These are phyloP conservation scores for Microbotryum violaceum DNA, from an alignment of 1,284 basidiomycete genomes.

Conservation along the genomic window DNA sequence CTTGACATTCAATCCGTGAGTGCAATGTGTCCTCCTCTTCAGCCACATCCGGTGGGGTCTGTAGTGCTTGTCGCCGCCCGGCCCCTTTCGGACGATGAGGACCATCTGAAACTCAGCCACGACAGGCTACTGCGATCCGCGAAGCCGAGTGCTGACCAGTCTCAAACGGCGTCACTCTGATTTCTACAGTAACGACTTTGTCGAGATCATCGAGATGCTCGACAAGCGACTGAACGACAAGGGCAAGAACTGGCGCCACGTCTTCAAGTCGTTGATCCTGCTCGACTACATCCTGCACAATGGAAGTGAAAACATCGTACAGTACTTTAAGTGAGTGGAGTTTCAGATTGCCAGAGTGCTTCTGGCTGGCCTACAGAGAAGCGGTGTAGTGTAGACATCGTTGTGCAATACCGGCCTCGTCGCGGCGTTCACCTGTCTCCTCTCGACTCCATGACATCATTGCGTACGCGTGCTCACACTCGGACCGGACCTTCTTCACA, in stretches of 20 bases:
- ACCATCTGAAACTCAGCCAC: no score
- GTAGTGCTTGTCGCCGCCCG: no score
- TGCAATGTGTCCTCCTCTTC: slow-evolving; percentile 25
- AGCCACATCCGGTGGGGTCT: no score
- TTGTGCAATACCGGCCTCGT: no score
- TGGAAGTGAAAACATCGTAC: slow-evolving; percentile 95
- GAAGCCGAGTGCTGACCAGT: no score
- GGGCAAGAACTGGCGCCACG: slow-evolving; percentile 99
- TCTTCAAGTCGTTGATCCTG: slow-evolving; percentile 96
- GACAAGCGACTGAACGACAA: slow-evolving; percentile 99
- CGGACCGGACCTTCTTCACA: slow-evolving; percentile 1
- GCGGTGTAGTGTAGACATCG: no score
- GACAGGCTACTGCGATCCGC: no score
- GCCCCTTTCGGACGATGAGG: no score
- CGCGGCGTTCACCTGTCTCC: not conserved
- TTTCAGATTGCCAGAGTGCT: not conserved
- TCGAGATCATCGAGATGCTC: slow-evolving; percentile 99
- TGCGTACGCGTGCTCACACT: no score
- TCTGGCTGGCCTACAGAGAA: not conserved
- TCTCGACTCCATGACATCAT: no score
- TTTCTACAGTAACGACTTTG: slow-evolving; percentile 74
- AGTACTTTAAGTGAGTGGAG: slow-evolving; percentile 67
- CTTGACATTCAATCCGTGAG: slow-evolving; percentile 93
- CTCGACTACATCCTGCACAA: slow-evolving; percentile 95
- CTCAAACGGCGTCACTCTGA: not conserved